These are phyloP conservation scores for Hordeum pubiflorum DNA, from an alignment of 202 grass and related monocot species.

Conservation along the genomic window DNA sequence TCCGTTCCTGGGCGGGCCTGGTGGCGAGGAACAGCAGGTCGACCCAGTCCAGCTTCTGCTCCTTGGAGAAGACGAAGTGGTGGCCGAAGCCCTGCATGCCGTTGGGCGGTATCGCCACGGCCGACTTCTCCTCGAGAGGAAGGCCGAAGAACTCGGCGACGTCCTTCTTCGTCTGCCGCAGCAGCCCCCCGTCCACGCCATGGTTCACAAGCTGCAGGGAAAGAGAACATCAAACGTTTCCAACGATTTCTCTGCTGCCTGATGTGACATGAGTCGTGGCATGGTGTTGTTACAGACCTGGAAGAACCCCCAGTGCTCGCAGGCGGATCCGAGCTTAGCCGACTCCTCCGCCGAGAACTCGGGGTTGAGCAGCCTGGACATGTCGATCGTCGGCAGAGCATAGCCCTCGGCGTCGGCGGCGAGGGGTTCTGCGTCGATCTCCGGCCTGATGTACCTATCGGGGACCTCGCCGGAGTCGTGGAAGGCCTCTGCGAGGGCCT, in stretches of 20 bases:
- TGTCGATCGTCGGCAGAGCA: conserved; percentile 34
- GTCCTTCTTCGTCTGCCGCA: conserved; percentile 4
- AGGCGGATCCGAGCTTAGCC: conserved; percentile 36
- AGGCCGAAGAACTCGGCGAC: conserved; percentile 41
- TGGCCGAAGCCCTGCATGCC: conserved; percentile 70
- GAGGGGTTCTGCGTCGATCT: not conserved
- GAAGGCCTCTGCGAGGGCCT: conserved; percentile 23
- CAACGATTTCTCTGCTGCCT: not conserved
- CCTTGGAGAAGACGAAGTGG: conserved; percentile 40
- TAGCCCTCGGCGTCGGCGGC: not conserved
- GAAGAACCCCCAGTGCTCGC: conserved; percentile 38
- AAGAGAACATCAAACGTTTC: not conserved
- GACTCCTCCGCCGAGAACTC: conserved; percentile 32
- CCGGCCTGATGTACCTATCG: conserved; percentile 36
- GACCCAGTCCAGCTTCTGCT: conserved; percentile 71
- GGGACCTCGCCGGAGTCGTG: conserved; percentile 9
- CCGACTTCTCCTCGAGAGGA: conserved; percentile 33
- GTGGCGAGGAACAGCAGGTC: conserved; percentile 49
- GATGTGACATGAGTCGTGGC: not conserved
- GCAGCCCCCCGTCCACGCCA: conserved; percentile 26
- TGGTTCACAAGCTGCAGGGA: conserved; percentile 38
- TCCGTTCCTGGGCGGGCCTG: not conserved
- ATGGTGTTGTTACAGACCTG: conserved; percentile 20
- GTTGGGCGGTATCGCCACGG: not conserved
- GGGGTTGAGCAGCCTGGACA: conserved; percentile 29